Evolutionary conservation across 768 basidiomycete genomes (phyloP).

Genomic region (Kwoniella sp.): DNA sequence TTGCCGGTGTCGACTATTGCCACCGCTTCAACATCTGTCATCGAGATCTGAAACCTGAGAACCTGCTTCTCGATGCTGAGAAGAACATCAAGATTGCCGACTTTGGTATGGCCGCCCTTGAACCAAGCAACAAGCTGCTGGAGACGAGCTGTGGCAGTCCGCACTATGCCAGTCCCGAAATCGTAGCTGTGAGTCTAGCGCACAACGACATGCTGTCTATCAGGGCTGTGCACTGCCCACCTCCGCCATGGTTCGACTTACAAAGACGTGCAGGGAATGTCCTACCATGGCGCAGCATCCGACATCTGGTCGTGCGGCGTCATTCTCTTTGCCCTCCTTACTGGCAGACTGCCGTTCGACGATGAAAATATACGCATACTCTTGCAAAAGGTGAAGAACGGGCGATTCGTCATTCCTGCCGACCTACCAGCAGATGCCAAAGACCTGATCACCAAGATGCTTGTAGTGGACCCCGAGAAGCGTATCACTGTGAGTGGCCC

Average conservation of each 20-base stretch:
- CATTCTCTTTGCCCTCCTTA: constrained; percentile 82
- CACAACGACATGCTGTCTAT: too few species aligned
- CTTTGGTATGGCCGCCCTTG: constrained; percentile 98
- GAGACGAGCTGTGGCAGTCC: constrained; percentile 96
- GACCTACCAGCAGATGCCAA: constrained; percentile 77
- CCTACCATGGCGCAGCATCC: constrained; percentile 81
- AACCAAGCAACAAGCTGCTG: constrained; percentile 73
- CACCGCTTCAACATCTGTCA: constrained; percentile 97
- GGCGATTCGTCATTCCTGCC: constrained; percentile 75
- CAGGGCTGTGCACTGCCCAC: too few species aligned
- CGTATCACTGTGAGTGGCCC: constrained; percentile 66
- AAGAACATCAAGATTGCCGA: constrained; percentile 88
- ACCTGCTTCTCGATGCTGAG: constrained; percentile 72
- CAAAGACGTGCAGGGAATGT: constrained; percentile 66
- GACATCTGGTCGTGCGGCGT: constrained; percentile 98
- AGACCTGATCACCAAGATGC: constrained; percentile 79
- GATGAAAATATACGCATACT: constrained; percentile 69
- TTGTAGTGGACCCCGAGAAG: constrained; percentile 73
- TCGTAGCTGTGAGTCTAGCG: constrained; percentile 60
- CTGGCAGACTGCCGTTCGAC: constrained; percentile 88
- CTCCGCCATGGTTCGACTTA: too few species aligned
- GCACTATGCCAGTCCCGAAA: constrained; percentile 95
- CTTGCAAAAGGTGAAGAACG: constrained; percentile 78
- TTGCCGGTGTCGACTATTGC: constrained; percentile 91
- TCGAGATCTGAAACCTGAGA: constrained; percentile 96